Conservation (phyloP, 2,329 filamentous ascomycete genomes). For the Trichoderma lentiforme region DNA sequence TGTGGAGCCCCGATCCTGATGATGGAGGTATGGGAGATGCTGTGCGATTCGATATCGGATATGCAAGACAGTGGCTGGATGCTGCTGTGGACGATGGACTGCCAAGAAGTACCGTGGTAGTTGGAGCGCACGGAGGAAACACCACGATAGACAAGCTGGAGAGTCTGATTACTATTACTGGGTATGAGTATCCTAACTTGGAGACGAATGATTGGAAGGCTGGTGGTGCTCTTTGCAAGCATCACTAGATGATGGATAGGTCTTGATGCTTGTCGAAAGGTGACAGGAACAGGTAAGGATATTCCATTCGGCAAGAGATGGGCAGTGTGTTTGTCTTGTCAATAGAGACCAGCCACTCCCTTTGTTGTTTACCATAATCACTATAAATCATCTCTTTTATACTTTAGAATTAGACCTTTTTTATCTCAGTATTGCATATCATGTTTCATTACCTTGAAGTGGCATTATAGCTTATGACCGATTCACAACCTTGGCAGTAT, state of each 20-base stretch:
- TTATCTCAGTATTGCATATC: background rate
- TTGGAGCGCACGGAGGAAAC: background rate
- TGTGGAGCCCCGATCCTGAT: background rate
- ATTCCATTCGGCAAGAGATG: background rate
- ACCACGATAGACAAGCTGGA: background rate
- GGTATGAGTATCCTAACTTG: background rate
- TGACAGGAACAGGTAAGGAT: background rate
- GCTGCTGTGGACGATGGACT: slow-evolving; percentile 26
- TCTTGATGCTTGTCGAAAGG: background rate
- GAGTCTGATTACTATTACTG: background rate
- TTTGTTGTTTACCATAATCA: background rate
- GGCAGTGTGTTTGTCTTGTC: background rate
- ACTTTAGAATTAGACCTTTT: background rate
- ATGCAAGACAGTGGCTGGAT: slow-evolving; percentile 27
- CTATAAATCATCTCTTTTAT: background rate
- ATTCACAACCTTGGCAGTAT: background rate
- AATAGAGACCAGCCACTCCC: background rate
- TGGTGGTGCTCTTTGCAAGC: background rate
- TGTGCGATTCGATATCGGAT: background rate
- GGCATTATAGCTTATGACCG: background rate
- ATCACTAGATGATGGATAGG: background rate
- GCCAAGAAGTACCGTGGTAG: background rate
- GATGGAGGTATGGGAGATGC: background rate
- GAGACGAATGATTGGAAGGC: background rate
- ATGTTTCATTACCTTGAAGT: background rate